These are phyloP conservation scores for Vitis hybrid DNA, from an alignment of 177 flowering plant genomes.

Conservation along the genomic window DNA sequence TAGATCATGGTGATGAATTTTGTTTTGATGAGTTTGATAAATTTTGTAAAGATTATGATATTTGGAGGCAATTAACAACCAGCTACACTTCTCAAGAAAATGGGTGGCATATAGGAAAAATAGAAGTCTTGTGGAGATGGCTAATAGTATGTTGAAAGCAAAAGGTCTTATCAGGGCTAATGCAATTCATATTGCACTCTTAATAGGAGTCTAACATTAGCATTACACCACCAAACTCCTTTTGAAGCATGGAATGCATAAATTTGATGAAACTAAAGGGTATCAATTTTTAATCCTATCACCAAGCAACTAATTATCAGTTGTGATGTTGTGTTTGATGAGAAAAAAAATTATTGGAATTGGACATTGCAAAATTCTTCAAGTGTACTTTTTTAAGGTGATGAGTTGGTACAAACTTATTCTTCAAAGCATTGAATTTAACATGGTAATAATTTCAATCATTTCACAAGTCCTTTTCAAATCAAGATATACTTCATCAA, in stretches of 20 bases:
- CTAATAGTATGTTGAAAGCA: neutral
- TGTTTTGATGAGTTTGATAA: neutral
- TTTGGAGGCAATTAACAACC: neutral
- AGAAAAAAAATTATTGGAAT: neutral
- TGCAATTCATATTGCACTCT: neutral
- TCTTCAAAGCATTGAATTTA: no score
- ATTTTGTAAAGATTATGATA: neutral
- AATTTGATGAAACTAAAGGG: neutral
- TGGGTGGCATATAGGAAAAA: slow-evolving; percentile 3
- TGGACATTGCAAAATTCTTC: no score
- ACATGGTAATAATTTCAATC: no score
- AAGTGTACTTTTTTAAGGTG: no score
- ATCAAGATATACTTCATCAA: no score
- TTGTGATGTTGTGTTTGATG: neutral
- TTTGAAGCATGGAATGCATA: neutral
- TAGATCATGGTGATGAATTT: no score
- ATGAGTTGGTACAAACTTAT: no score
- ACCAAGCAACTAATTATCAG: neutral
- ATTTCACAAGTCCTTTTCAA: no score
- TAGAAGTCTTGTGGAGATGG: neutral
- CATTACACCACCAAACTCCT: neutral
- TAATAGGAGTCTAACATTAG: no score
- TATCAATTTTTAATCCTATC: neutral
- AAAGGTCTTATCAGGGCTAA: neutral
- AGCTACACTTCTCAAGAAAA: neutral